Evolutionary conservation across 345 rosid genomes (phyloP).

Genomic region (Rhodamnia argentea): DNA sequence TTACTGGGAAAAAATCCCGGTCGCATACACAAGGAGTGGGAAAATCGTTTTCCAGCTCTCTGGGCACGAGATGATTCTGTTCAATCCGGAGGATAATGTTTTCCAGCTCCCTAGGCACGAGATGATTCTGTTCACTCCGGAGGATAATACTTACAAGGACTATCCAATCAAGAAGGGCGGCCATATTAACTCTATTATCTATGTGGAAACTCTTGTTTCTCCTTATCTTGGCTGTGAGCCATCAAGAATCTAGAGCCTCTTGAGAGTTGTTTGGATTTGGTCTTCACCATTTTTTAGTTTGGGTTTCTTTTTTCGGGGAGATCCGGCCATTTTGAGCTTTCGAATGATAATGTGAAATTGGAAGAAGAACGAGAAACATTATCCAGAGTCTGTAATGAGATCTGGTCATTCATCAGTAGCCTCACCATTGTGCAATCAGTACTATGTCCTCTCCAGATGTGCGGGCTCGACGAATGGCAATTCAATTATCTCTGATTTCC

Average conservation of each 20-base stretch:
- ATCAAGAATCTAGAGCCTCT: neutral
- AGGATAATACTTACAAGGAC: neutral
- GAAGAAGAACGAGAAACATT: neutral
- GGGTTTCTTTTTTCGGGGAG: too few relatives aligned
- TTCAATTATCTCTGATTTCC: neutral
- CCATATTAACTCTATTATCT: neutral
- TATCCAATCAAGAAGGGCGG: neutral
- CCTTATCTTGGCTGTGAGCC: neutral
- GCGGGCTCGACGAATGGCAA: neutral
- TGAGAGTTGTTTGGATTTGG: too few relatives aligned
- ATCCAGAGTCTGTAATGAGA: neutral
- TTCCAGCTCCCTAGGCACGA: neutral
- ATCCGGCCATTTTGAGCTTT: too few relatives aligned
- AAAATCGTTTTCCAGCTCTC: neutral
- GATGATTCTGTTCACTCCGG: neutral
- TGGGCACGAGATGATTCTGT: neutral
- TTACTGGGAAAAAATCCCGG: neutral
- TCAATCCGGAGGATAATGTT: neutral
- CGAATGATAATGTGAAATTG: too few relatives aligned
- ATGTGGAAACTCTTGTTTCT: constrained; percentile 1
- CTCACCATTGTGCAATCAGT: neutral
- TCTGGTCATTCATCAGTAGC: neutral
- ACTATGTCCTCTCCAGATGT: neutral
- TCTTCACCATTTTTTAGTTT: too few relatives aligned
- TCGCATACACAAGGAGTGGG: neutral